Percentiles rank a stretch among this genome's conserved stretches.
Conservation (phyloP, 2,329 filamentous ascomycete genomes). For the Ceratocystiopsis minuta region DNA sequence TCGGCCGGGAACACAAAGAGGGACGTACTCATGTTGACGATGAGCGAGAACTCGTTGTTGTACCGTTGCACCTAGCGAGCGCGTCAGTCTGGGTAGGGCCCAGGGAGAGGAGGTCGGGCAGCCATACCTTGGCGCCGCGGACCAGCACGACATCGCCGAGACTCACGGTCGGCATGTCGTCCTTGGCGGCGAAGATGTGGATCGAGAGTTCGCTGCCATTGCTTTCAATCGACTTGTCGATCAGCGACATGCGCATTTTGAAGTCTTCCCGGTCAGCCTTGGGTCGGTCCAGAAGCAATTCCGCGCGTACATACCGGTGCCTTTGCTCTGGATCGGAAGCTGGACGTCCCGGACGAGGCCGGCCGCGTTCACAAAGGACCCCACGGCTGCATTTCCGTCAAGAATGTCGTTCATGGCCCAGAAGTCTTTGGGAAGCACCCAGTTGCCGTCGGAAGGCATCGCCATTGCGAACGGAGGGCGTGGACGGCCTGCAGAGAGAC, state of each 20-base stretch:
- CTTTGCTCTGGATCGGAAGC: slow-evolving; percentile 20
- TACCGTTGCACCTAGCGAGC: slow-evolving; percentile 23
- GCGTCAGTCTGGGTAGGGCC: background rate
- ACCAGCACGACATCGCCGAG: slow-evolving; percentile 49
- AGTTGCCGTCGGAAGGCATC: too few relatives aligned
- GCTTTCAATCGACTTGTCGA: slow-evolving; percentile 36
- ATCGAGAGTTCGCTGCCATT: slow-evolving; percentile 25
- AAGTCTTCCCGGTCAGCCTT: slow-evolving; percentile 24
- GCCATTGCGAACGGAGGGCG: too few relatives aligned
- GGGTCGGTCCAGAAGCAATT: too few relatives aligned
- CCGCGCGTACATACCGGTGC: too few relatives aligned
- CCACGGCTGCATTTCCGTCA: slow-evolving; percentile 16
- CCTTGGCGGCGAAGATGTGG: slow-evolving; percentile 39
- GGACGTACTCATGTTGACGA: slow-evolving; percentile 23
- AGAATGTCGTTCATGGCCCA: slow-evolving; percentile 24
- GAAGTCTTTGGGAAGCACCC: slow-evolving; percentile 17
- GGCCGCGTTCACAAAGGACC: slow-evolving; percentile 36
- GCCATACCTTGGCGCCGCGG: slow-evolving; percentile 31
- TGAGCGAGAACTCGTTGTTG: slow-evolving; percentile 20
- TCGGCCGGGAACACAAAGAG: slow-evolving; percentile 26
- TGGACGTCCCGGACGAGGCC: slow-evolving; percentile 53
- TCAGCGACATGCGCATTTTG: slow-evolving; percentile 42
- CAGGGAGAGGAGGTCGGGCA: background rate
- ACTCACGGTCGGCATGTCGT: slow-evolving; percentile 28
- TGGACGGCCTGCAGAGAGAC: too few relatives aligned